Evolutionary conservation across 2,329 filamentous ascomycete genomes (phyloP).

Genomic region (Cercospora nicotianae): DNA sequence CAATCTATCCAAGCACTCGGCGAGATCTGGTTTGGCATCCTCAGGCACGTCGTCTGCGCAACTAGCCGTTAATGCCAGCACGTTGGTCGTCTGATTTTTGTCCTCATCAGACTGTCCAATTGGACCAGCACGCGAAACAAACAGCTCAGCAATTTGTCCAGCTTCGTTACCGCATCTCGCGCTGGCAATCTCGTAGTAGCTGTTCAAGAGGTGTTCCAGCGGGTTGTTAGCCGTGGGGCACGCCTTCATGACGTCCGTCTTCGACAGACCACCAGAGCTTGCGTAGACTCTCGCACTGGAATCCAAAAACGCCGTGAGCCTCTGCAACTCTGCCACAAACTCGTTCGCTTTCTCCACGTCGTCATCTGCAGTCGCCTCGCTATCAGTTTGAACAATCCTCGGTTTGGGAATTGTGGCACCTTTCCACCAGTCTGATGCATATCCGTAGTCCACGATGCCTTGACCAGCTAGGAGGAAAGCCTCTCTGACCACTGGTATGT

Average conservation of each 20-base stretch:
- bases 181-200: constrained; percentile 28
- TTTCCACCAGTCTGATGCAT: constrained; percentile 63
- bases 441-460: constrained; percentile 53
- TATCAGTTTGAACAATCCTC: constrained; percentile 50
- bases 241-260: constrained; percentile 30
- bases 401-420: constrained; percentile 54
- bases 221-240: constrained; percentile 15
- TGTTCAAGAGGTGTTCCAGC: constrained; percentile 29
- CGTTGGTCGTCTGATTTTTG: neutral
- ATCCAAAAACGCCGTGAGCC: constrained; percentile 63
- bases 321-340: constrained; percentile 59
- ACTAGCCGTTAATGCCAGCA: neutral
- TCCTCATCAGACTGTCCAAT: constrained; percentile 8
- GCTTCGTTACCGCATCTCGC: constrained; percentile 13
- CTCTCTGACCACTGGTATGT: constrained; percentile 60
- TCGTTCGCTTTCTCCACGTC: constrained; percentile 44
- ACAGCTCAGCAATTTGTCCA: constrained; percentile 25
- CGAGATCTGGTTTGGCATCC: constrained; percentile 20
- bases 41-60: constrained; percentile 8
- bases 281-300: constrained; percentile 59
- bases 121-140: constrained; percentile 33
- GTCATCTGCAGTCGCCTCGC: constrained; percentile 29
- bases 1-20: constrained; percentile 34
- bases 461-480: constrained; percentile 54
- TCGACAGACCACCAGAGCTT: constrained; percentile 52